These are phyloP conservation scores for Skeletonema grethae DNA, from an alignment of 108 stramenopile genomes.

Conservation along the genomic window DNA sequence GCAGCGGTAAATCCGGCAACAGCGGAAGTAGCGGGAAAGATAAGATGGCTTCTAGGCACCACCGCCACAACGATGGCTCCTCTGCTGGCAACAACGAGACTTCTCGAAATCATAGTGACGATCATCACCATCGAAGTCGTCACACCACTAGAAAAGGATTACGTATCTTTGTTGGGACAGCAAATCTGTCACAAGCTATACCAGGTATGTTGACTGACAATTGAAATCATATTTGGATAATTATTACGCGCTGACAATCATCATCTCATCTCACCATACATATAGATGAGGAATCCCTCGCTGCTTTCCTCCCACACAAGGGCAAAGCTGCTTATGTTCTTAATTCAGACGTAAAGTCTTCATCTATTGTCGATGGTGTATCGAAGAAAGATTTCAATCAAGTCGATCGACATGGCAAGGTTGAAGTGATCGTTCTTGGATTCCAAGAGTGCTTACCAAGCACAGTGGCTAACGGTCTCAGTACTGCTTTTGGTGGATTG, in stretches of 20 bases:
- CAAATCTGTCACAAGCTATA: slow-evolving; percentile 14
- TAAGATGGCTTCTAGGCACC: no score
- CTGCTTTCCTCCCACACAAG: slow-evolving; percentile 56
- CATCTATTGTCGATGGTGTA: slow-evolving; percentile 3
- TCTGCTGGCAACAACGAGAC: background rate
- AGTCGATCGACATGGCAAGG: slow-evolving; percentile 23
- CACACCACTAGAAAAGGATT: slow-evolving; percentile 9
- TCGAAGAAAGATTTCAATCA: slow-evolving; percentile 2
- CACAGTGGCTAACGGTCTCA: background rate
- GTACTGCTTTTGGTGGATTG: background rate
- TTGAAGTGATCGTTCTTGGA: slow-evolving; percentile 67
- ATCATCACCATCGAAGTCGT: background rate
- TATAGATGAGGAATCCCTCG: slow-evolving; percentile 50
- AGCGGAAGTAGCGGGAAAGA: no score
- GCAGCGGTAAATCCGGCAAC: no score
- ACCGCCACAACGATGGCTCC: background rate
- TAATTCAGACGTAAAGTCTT: background rate
- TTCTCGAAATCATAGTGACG: background rate
- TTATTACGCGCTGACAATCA: no score
- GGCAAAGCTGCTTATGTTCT: slow-evolving; percentile 30
- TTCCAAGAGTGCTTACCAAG: slow-evolving; percentile 51
- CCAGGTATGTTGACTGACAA: background rate
- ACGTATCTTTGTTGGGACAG: slow-evolving; percentile 32
- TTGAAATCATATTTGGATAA: no score
- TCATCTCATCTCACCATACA: background rate